Conservation (phyloP, 768 basidiomycete species). For the Boletus sp. region DNA sequence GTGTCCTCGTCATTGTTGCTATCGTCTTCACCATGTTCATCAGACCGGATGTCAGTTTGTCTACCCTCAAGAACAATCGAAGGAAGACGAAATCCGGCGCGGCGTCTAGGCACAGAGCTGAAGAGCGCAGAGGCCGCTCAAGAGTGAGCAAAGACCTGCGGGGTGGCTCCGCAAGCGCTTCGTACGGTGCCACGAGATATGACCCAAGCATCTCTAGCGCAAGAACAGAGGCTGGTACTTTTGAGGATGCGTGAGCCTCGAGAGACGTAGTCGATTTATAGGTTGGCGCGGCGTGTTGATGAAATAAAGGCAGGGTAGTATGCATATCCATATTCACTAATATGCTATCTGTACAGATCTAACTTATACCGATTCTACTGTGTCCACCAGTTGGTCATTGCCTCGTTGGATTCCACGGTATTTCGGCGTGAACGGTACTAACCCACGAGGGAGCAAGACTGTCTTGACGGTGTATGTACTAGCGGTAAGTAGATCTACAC, state of each 20-base stretch:
- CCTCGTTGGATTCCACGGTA: not conserved
- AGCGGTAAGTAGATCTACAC: not conserved
- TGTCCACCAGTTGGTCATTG: not conserved
- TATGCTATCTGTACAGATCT: not conserved
- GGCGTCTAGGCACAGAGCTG: constrained; percentile 5
- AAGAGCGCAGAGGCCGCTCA: constrained; percentile 26
- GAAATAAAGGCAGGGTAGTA: not conserved
- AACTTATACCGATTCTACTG: not conserved
- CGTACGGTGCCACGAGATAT: constrained; percentile 17
- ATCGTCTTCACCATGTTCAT: constrained; percentile 47
- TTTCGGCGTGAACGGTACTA: not conserved
- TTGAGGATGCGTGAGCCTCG: not conserved
- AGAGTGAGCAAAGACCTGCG: constrained; percentile 41
- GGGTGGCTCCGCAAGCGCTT: constrained; percentile 28
- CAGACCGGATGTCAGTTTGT: constrained; percentile 31
- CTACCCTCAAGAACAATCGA: constrained; percentile 14
- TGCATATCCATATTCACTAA: constrained; percentile 19
- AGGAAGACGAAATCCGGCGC: constrained; percentile 2
- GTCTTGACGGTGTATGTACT: constrained; percentile 3
- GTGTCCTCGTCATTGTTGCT: constrained; percentile 49
- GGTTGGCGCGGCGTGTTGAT: not conserved
- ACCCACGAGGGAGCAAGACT: not conserved
- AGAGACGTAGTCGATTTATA: not conserved
- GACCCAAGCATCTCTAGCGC: constrained; percentile 6
- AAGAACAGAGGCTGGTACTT: constrained; percentile 8